phyloP scores from a whole-genome alignment of 2,329 filamentous ascomycete genomes.

The Lasiodiplodia citricola region DNA sequence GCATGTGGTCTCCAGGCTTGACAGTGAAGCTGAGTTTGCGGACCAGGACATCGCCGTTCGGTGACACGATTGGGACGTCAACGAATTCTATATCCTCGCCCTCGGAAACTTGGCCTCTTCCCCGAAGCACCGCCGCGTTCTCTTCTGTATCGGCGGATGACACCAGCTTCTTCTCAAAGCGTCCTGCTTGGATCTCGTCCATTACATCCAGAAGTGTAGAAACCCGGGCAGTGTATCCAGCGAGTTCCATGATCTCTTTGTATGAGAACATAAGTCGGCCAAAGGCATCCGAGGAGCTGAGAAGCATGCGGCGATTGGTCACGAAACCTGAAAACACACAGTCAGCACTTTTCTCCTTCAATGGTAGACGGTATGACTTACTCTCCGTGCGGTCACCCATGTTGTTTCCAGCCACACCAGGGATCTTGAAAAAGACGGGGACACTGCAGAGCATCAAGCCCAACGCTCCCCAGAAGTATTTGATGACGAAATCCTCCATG shows the following conservation, averaged over 20 bases:
- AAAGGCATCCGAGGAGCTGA: constrained; percentile 94
- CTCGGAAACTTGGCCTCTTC: constrained; percentile 81
- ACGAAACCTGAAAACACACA: constrained; percentile 69
- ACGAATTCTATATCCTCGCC: constrained; percentile 84
- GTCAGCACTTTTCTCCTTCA: constrained; percentile 24
- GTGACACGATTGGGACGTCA: constrained; percentile 93
- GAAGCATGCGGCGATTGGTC: constrained; percentile 88
- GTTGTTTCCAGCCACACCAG: constrained; percentile 60
- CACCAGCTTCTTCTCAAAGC: constrained; percentile 95
- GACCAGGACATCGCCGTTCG: constrained; percentile 92
- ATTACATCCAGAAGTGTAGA: constrained; percentile 90
- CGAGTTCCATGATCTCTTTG: constrained; percentile 94
- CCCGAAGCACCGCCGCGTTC: constrained; percentile 81
- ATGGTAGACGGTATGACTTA: constrained; percentile 40
- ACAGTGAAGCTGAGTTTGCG: constrained; percentile 86
- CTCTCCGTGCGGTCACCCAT: constrained; percentile 73
- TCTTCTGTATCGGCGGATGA: constrained; percentile 82
- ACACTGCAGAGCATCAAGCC: constrained; percentile 91
- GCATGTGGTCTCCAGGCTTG: constrained; percentile 82
- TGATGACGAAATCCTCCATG: constrained; percentile 99
- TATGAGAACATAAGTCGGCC: constrained; percentile 97
- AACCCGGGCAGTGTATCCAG: constrained; percentile 92
- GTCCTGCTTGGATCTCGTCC: constrained; percentile 86
- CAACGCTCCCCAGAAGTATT: constrained; percentile 97
- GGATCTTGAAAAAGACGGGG: constrained; percentile 93